Evolutionary conservation across 2,329 filamentous ascomycete genomes (phyloP).

Genomic region (Cucurbitaria berberidis): DNA sequence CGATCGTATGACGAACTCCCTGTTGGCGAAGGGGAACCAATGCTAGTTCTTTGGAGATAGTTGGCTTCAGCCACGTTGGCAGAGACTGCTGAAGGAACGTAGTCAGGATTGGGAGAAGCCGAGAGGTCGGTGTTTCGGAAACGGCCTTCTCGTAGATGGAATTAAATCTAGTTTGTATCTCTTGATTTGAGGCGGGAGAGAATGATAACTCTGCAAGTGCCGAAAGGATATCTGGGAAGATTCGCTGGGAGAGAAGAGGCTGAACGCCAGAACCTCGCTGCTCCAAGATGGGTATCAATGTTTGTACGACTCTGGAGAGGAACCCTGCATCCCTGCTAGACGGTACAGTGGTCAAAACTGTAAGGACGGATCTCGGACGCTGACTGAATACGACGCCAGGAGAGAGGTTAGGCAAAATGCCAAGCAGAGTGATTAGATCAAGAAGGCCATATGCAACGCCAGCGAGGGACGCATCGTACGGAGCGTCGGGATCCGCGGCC

Average conservation of each 20-base stretch:
- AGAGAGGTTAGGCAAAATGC: constrained; percentile 45
- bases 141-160: constrained; percentile 27
- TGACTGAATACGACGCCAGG: constrained; percentile 41
- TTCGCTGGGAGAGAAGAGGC: constrained; percentile 45
- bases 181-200: constrained; percentile 26
- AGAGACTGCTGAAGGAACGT: constrained; percentile 67
- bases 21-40: constrained; percentile 65
- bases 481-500: constrained; percentile 38
- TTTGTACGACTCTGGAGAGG: constrained; percentile 21
- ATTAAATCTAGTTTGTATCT: constrained; percentile 17
- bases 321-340: constrained; percentile 12
- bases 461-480: constrained; percentile 48
- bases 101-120: constrained; percentile 67
- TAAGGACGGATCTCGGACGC: constrained; percentile 44
- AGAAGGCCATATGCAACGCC: constrained; percentile 48
- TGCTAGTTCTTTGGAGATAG: constrained; percentile 64
- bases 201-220: constrained; percentile 45
- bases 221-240: constrained; percentile 44
- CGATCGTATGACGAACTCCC: constrained; percentile 71
- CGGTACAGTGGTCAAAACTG: constrained; percentile 17
- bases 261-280: constrained; percentile 42
- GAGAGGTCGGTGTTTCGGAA: constrained; percentile 55
- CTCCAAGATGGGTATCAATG: constrained; percentile 31
- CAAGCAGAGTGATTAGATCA: constrained; percentile 43
- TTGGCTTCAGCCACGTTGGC: constrained; percentile 65